Evolutionary conservation across 768 basidiomycete genomes (phyloP).

Genomic region (Mycena galopus): DNA sequence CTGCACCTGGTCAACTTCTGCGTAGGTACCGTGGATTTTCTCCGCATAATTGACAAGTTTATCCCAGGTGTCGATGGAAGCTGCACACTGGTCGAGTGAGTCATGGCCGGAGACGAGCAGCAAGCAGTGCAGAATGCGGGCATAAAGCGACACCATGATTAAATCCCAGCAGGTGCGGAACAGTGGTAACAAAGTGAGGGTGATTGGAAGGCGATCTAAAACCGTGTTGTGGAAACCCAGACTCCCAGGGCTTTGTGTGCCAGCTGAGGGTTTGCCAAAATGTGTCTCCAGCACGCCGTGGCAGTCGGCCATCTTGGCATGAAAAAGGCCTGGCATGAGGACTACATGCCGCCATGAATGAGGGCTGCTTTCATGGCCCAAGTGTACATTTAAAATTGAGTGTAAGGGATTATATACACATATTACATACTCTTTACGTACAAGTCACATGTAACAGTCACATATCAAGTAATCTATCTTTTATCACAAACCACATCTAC

Average conservation of each 20-base stretch:
- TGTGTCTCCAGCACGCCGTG: slow-evolving; percentile 37
- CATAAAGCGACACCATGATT: slow-evolving; percentile 44
- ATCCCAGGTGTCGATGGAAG: background rate
- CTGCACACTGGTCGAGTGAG: slow-evolving; percentile 25
- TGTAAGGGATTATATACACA: too few species aligned
- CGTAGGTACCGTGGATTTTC: slow-evolving; percentile 13
- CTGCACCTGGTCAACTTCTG: slow-evolving; percentile 24
- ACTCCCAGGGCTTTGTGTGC: slow-evolving; percentile 31
- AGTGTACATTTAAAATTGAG: slow-evolving; percentile 24
- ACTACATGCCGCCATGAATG: slow-evolving; percentile 23
- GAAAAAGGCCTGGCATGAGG: slow-evolving; percentile 9
- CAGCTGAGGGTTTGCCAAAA: slow-evolving; percentile 28
- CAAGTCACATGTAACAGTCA: too few species aligned
- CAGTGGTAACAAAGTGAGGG: slow-evolving; percentile 41
- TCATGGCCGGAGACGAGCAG: slow-evolving; percentile 30
- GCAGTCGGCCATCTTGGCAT: background rate
- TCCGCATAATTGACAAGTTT: slow-evolving; percentile 7
- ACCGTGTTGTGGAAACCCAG: slow-evolving; percentile 37
- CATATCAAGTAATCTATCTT: too few species aligned
- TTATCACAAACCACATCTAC: too few species aligned
- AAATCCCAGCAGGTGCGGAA: slow-evolving; percentile 45
- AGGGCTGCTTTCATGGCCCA: slow-evolving; percentile 28
- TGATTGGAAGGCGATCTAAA: slow-evolving; percentile 41
- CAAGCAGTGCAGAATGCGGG: slow-evolving; percentile 42
- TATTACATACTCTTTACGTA: too few species aligned